Percentiles rank a stretch among this genome's conserved stretches.
Evolutionary conservation across 2,329 filamentous ascomycete genomes (phyloP).

Genomic region (Curvularia verruculosa): DNA sequence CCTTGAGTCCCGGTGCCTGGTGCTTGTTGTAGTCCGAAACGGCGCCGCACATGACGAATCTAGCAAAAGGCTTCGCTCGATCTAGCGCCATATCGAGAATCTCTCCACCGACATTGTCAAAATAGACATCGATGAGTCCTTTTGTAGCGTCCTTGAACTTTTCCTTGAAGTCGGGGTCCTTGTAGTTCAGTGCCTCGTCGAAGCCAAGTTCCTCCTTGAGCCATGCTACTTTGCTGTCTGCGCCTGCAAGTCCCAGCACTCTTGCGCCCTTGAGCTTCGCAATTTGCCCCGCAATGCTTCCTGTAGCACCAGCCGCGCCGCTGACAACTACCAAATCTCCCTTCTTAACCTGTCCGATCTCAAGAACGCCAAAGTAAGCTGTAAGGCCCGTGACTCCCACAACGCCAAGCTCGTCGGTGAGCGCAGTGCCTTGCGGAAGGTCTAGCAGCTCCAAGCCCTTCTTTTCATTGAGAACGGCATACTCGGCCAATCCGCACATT

Average conservation of each 20-base stretch:
- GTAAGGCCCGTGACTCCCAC: constrained; percentile 73
- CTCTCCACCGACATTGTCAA: constrained; percentile 59
- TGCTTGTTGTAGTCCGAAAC: constrained; percentile 54
- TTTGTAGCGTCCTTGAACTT: constrained; percentile 58
- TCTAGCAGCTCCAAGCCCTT: constrained; percentile 56
- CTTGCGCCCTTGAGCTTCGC: constrained; percentile 70
- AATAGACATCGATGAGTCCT: constrained; percentile 58
- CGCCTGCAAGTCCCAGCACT: constrained; percentile 60
- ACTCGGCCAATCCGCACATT: constrained; percentile 68
- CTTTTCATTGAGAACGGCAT: constrained; percentile 64
- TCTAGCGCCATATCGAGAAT: constrained; percentile 56
- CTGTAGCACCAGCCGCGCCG: constrained; percentile 79
- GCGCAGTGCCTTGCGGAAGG: constrained; percentile 54
- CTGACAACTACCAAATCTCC: constrained; percentile 79
- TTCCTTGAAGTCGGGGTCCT: constrained; percentile 55
- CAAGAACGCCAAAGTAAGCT: constrained; percentile 75
- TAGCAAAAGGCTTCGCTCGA: constrained; percentile 50
- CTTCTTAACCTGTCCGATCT: constrained; percentile 69
- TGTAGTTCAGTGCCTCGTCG: constrained; percentile 64
- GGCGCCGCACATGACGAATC: constrained; percentile 54
- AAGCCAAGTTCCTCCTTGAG: constrained; percentile 62
- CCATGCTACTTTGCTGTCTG: constrained; percentile 60
- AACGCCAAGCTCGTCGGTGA: constrained; percentile 61
- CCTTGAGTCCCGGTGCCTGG: constrained; percentile 59
- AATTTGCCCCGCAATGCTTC: constrained; percentile 77